Evolutionary conservation across 768 basidiomycete genomes (phyloP), one percentile per base, ranked within the genome.

Genomic region (Mycena albidolilacea): DNA sequence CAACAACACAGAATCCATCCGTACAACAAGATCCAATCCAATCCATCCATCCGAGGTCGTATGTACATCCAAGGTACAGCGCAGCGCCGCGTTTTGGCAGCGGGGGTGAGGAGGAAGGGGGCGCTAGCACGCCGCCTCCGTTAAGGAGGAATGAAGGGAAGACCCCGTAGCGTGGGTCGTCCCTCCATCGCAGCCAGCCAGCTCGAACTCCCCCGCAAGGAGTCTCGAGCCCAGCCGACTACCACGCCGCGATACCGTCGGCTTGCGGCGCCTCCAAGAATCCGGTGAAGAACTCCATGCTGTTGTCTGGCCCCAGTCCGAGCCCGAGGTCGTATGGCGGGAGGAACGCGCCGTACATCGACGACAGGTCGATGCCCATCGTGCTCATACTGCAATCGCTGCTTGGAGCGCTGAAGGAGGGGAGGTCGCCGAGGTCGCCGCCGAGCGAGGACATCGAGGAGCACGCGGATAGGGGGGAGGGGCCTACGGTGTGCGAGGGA

Each of bases 321-420:
- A 71, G 46, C 0, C 44, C 64, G 64, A 64, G 38, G 23, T 61
- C 58, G 64, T 50, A 64, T 8, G 52, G 70, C 62, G 69, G 55
- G 37, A 54, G 3, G 41, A 58, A 21, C 43, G 7, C 52, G 65
- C 39, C 37, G 50, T 41, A 44, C 60, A 62, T 23, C 30, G 44
- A 46, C 41, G 21, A 39, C 8, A 30, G 30, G 43, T 43, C n/a
- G 61, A n/a, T 10, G 39, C 41, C 54, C 23, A 30, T 7, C 9
- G 11, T 23, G 41, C 10, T 6, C 3, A 30, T 30, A 14, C 41
- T 43, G 41, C 41, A 43, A 6, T 43, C 41, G 10, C 5, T 4
- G 30, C 5, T 23, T 30, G 30, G 30, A 1, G 23, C 30, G 55
- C 17, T 14, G 30, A 60, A 39, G 39, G 59, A 60, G 59, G 38